Base-by-base conservation (phyloP, 192 early-diverging fungal genomes). In the Kickxella alabastrina region DNA sequence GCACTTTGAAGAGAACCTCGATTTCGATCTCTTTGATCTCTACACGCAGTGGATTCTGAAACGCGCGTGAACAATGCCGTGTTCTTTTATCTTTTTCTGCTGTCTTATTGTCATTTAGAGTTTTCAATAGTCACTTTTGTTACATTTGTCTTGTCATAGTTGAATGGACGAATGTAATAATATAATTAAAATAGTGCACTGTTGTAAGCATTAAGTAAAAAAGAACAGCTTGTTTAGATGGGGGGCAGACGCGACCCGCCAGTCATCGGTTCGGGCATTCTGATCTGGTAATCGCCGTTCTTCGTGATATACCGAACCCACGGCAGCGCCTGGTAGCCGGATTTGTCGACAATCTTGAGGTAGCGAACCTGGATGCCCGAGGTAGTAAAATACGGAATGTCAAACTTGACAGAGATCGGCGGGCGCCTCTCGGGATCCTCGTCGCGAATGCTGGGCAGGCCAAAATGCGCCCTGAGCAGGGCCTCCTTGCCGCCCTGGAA, bases 401-500 rank as follows among this genome's bases (percentile, higher is more conserved):
- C 90, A 58, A 91, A 92, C 68, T 87, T 87, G 52, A 92, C 84
- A 12, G 82, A 83, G 52, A 92, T 91, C 1, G 90, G 90, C 28
- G 88, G 89, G 28, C 81, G 78, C 62, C 88, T 85, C 37, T 91
- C 87, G 2, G 84, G 78, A 52, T 91, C 90, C 26, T 92, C 89
- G 61, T 83, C 84, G 64, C 89, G 84, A 41, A 92, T 90, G 22
- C 84, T 89, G 13, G 90, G 90, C 21, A 91, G 66, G 4, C 89
- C 87, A 79, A 89, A 92, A 57, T 91, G 86, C 21, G 89, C 87
- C 26, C 87, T 80, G 79, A 97, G 86, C 48, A 92, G 78, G 48
- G 91, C 95, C 58, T 99, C 96, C 74, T 96, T 96, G 47, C 93
- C 93, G 35, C 96, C 96, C 49, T 90, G 92, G 80, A 99, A 97